Conservation (phyloP, 176 grass and related monocot species). For the Avena eriantha region DNA sequence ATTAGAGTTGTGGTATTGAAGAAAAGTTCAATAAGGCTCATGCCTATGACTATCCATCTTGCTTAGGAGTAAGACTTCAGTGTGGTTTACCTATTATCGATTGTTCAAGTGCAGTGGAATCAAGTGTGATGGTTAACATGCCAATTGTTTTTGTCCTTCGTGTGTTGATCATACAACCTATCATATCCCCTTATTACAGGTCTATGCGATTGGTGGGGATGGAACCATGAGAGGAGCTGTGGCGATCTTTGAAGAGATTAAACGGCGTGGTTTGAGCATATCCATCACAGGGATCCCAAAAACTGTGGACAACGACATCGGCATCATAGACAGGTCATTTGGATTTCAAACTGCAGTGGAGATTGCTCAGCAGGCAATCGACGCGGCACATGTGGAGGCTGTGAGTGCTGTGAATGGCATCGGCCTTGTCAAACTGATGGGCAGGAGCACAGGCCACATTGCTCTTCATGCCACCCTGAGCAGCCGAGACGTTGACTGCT, state of each 20-base stretch:
- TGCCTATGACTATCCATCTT: background rate
- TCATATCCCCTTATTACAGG: conserved; percentile 25
- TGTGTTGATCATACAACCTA: background rate
- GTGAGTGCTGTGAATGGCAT: conserved; percentile 86
- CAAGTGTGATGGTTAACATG: background rate
- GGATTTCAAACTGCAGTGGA: conserved; percentile 94
- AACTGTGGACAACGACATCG: conserved; percentile 96
- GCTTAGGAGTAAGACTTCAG: background rate
- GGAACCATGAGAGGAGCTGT: conserved; percentile 93
- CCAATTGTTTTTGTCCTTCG: background rate
- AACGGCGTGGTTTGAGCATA: conserved; percentile 68
- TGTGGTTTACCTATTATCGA: background rate
- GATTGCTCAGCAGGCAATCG: conserved; percentile 82
- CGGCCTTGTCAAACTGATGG: conserved; percentile 95
- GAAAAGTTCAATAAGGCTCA: background rate
- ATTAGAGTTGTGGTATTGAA: background rate
- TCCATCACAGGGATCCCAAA: conserved; percentile 81
- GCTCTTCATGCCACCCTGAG: conserved; percentile 81
- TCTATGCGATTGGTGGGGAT: conserved; percentile 79
- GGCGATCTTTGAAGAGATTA: conserved; percentile 69
- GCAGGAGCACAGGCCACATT: conserved; percentile 92
- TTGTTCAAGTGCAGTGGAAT: background rate
- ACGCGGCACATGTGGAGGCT: conserved; percentile 81
- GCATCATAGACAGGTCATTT: conserved; percentile 94
- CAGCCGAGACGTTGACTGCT: conserved; percentile 92